phyloP scores from a whole-genome alignment of 352 stramenopile species.

The Phytophthora podocarpi region DNA sequence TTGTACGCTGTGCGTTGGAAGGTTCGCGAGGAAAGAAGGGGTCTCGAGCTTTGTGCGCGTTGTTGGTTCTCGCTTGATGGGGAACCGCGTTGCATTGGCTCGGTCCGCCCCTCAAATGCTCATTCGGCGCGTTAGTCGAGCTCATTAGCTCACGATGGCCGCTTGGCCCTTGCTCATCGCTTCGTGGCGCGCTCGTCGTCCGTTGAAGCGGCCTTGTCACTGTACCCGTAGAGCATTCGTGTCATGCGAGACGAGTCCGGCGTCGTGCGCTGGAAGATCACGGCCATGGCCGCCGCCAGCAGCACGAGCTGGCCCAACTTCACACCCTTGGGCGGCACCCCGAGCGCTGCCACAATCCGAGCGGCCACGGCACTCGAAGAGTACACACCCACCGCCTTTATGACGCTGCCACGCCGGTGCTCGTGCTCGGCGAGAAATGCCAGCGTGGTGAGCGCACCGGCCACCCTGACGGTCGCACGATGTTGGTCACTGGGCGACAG shows the following conservation, averaged over 20 bases:
- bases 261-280: constrained; percentile 54
- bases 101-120: constrained; percentile 19
- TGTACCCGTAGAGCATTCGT: constrained; percentile 63
- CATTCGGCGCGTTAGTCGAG: constrained; percentile 6
- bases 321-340: constrained; percentile 17
- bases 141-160: constrained; percentile 18
- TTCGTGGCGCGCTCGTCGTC: constrained; percentile 11
- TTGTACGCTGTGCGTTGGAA: constrained; percentile 15
- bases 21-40: constrained; percentile 19
- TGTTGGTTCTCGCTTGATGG: constrained; percentile 1
- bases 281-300: constrained; percentile 42
- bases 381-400: constrained; percentile 69
- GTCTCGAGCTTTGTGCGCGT: constrained; percentile 4
- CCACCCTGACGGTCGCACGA: constrained; percentile 37
- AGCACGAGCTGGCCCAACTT: constrained; percentile 45
- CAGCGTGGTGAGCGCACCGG: constrained; percentile 47
- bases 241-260: constrained; percentile 51
- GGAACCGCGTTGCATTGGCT: neutral
- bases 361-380: constrained; percentile 42
- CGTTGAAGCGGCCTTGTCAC: constrained; percentile 18
- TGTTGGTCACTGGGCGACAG: constrained; percentile 42
- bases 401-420: constrained; percentile 52
- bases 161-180: constrained; percentile 1
- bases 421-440: constrained; percentile 56
- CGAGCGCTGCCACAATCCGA: constrained; percentile 26